phyloP scores from a whole-genome alignment of 352 stramenopile genomes.

The Detonula confervacea region DNA sequence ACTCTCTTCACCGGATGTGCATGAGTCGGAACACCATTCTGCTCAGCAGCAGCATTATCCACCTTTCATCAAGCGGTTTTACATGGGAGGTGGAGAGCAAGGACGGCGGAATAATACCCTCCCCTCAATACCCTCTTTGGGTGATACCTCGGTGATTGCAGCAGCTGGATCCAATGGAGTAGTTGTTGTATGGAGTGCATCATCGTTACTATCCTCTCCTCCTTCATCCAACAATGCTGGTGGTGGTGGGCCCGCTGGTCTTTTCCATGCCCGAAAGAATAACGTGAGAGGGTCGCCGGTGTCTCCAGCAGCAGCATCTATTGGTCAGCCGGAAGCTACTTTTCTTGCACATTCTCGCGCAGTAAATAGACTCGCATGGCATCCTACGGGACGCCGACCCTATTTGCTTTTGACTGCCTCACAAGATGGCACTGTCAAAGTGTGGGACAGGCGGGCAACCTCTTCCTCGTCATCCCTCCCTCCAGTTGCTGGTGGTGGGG shows the following conservation, averaged over 20 bases:
- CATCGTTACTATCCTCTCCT: conserved; percentile 16
- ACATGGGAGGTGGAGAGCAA: conserved; percentile 13
- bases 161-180: conserved; percentile 82
- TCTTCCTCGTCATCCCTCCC: conserved; percentile 26
- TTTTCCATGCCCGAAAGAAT: conserved; percentile 43
- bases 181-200: conserved; percentile 77
- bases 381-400: conserved; percentile 67
- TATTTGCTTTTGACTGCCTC: conserved; percentile 74
- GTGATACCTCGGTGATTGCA: conserved; percentile 73
- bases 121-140: conserved; percentile 8
- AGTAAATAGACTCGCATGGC: conserved; percentile 81
- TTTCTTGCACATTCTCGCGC: conserved; percentile 77
- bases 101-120: neutral
- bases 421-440: conserved; percentile 78
- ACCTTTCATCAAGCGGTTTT: conserved; percentile 48
- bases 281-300: conserved; percentile 22
- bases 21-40: conserved; percentile 37
- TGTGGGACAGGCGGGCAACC: conserved; percentile 76
- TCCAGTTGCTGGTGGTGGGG: neutral
- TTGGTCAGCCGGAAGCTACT: conserved; percentile 73
- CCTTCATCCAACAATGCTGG: conserved; percentile 28
- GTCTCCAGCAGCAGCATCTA: conserved; percentile 33
- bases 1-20: conserved; percentile 10
- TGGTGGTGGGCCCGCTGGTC: conserved; percentile 18
- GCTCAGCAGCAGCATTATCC: conserved; percentile 47